Base-by-base conservation (phyloP, 805 yeast genomes). In the Metschnikowia picachoensis region DNA sequence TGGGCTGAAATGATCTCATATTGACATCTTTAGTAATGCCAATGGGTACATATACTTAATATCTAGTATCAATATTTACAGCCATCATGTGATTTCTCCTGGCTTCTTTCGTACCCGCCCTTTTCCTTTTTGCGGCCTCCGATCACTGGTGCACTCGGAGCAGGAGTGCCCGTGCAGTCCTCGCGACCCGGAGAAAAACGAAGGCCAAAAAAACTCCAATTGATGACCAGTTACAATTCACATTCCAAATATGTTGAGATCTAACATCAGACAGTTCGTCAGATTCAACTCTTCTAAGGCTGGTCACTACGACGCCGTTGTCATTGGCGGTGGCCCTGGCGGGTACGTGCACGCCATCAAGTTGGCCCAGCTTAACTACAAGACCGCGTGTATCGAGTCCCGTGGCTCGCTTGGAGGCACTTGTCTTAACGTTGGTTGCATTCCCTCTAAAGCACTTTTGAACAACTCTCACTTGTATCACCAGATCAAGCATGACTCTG, bases 291-390 rank as follows among this genome's bases (percentile, higher is more conserved):
- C 75, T 29, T 65, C 75, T 50, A 68, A 72, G 55, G 70, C 73
- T 60, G 59, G 59, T 41, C 83, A 84, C 63, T 94, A 88, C 66
- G 98, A 94, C 62, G 80, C 94, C 45, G 95, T 92, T 45, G 88
- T 94, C 59, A 86, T 94, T 63, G 99, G 99, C 58, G 98, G 97
- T 60, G 99, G 99, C 49, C 99, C 99, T 58, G 99, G 98, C 70
- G 99, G 99, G 52, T 94, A 94, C 68, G 94, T 94, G 60, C 98
- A 97, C 46, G 99, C 99, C 62, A 94, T 94, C 69, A 92, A 89
- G 71, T 97, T 97, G 50, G 99, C 99, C 41, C 99, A 94, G 76
- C 77, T 91, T 50, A 97, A 97, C 35, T 79, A 77, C 60, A 84
- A 91, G 70, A 89, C 97, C 45, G 99, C 97, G 31, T 94, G 99